Evolutionary conservation across 192 early-diverging fungal species (phyloP).

Genomic region (Gaertneriomyces semiglobifer): DNA sequence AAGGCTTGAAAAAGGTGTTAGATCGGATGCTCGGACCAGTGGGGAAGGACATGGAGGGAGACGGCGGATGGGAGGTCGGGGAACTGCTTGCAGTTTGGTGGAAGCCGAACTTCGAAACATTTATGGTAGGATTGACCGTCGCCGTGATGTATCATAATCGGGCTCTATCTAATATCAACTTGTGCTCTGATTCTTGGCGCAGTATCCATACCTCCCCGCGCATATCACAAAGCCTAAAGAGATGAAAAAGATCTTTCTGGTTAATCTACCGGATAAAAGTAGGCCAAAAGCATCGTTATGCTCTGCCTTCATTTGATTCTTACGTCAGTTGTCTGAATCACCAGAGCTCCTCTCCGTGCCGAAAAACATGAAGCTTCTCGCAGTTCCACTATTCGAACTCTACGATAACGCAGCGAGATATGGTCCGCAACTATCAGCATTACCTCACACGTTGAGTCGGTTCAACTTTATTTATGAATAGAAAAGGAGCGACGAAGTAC

Average conservation of each 20-base stretch:
- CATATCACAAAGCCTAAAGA: constrained; percentile 79
- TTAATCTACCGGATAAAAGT: constrained; percentile 71
- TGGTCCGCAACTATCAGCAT: constrained; percentile 63
- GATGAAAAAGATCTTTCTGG: constrained; percentile 67
- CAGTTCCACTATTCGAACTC: constrained; percentile 76
- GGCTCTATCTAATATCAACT: not conserved
- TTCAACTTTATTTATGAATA: constrained; percentile 43
- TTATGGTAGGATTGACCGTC: constrained; percentile 54
- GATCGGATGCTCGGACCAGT: constrained; percentile 57
- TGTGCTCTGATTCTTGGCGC: not conserved
- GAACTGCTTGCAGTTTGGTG: constrained; percentile 73
- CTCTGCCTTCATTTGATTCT: not conserved
- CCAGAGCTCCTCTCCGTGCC: constrained; percentile 68
- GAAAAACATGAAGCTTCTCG: constrained; percentile 73
- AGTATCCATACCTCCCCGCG: constrained; percentile 78
- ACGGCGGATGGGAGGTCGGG: constrained; percentile 66
- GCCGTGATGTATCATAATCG: not conserved
- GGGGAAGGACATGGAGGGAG: constrained; percentile 21
- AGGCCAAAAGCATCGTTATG: constrained; percentile 15
- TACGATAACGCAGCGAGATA: constrained; percentile 75
- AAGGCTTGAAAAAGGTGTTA: constrained; percentile 63
- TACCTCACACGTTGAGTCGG: constrained; percentile 61
- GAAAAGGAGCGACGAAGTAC: not conserved
- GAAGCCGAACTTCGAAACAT: constrained; percentile 73
- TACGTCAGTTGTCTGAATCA: not conserved